phyloP scores from a whole-genome alignment of 345 rosid genomes.

The Excoecaria agallocha region DNA sequence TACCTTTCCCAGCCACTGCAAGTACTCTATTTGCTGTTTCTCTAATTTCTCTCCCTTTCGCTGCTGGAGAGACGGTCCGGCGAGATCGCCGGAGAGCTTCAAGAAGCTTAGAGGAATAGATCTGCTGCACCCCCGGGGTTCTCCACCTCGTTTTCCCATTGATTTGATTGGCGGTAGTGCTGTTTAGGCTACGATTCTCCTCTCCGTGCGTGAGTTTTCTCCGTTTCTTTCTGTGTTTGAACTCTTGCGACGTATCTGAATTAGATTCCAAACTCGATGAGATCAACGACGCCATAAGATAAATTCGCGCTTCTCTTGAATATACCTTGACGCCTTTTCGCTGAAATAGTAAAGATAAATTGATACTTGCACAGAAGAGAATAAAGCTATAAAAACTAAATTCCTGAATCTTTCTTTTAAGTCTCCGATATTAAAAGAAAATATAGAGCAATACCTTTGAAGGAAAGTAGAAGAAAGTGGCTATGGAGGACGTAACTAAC shows the following conservation, averaged over 20 bases:
- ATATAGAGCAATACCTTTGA: conserved; percentile 2
- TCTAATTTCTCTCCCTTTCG: conserved; percentile 35
- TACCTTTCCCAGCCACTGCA: conserved; percentile 59
- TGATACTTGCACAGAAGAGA: not conserved
- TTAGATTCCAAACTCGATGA: conserved; percentile 23
- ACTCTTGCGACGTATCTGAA: conserved; percentile 33
- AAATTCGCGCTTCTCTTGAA: not conserved
- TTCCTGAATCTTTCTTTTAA: not conserved
- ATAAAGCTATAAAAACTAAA: not conserved
- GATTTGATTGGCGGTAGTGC: not conserved
- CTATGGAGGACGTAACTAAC: not conserved
- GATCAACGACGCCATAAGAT: conserved; percentile 28
- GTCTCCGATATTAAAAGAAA: not conserved
- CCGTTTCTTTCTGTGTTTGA: conserved; percentile 44
- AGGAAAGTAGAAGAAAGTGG: not conserved
- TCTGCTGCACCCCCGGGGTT: conserved; percentile 8
- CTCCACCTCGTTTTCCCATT: conserved; percentile 49
- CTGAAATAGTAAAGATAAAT: conserved; percentile 7
- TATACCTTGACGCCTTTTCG: not conserved
- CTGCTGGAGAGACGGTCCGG: conserved; percentile 21
- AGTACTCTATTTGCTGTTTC: conserved; percentile 47
- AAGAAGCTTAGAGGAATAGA: conserved; percentile 23
- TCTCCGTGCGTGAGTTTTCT: conserved; percentile 24
- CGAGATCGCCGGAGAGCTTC: conserved; percentile 51
- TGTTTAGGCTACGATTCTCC: conserved; percentile 3